Evolutionary conservation across 1,284 basidiomycete species (phyloP), one percentile per base, ranked within the genome.

Genomic region (Leucoagaricus sp.): DNA sequence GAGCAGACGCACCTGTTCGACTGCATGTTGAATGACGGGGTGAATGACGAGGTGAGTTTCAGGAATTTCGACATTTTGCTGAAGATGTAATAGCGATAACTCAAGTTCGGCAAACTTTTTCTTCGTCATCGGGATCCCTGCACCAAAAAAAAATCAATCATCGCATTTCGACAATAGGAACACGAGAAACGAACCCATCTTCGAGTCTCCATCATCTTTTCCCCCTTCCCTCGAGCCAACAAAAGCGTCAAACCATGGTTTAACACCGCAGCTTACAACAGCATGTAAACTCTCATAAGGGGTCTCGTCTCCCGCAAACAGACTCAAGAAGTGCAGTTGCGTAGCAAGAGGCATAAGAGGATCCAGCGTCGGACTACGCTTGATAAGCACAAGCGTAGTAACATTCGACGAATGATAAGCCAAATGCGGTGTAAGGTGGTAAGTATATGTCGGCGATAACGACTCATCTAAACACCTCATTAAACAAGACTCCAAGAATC

Each of bases 71-170:
- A 98, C 96, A 67, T 98, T 98, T 74, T 99, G 96, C 70, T 99
- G 97, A 2, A 99, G 81, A 69, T 99, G 97, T 5, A 98, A 78
- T 7, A 99, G 79, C 4, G 93, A 96, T n/a, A 98, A 78, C 72
- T 99, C 96, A 56, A 99, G 86, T 69, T 99, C 96, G 15, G 96
- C 96, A 69, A 99, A 98, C 75, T 98, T 98, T 81, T 96, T 96
- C 83, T 97, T 98, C 31, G 96, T 96, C 80, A 98, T 94, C 4
- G 97, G 96, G 57, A 99, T 98, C 60, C 94, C 91, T 89, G 42
- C n/a, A n/a, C n/a, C n/a, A n/a, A 48, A 40, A 48, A n/a, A n/a
- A 21, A 64, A 25, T 15, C 17, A 28, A 90, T 86, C 9, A 90
- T 89, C 57, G 91, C 92, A 53, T 88, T 85, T 82, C n/a, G 62